Evolutionary conservation across 2,329 filamentous ascomycete genomes (phyloP), one percentile per base, ranked within the genome.

Genomic region (Stachybotrys chlorohalonatus): DNA sequence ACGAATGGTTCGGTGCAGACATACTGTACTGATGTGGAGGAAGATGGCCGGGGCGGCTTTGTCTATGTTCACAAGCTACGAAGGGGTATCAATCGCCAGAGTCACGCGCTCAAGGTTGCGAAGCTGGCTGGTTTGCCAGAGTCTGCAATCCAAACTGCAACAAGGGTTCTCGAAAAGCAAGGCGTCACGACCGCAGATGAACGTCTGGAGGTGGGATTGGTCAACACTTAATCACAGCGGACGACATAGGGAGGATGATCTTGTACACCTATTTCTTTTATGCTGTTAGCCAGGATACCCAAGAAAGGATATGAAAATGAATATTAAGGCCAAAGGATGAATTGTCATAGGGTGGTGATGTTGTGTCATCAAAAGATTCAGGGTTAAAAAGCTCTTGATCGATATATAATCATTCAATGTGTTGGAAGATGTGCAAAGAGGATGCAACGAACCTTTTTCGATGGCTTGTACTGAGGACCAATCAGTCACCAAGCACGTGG

Each of bases 71-170:
- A 99, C 73, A 87, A 81, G 60, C 71, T 99, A 70, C 82, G 83
- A 54, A 84, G 79, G 67, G 94, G 94, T 0, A 83, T 96, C 55
- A 99, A 97, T 70, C 81, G 85, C 52, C 78, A 87, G 60, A 95
- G 90, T 58, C 94, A 99, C 73, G 94, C 95, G 16, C 75, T 99
- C 56, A 97, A 96, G 66, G 94, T 99, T n/a, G 94, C 94, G 2
- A 80, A 81, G 58, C 73, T 97, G 61, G 95, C 94, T 6, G 92
- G 90, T 1, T 64, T 96, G 62, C 92, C 92, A 0, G 82, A 85
- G 56, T 75, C 78, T 49, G 89, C 87, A 4, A 83, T 96, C 54
- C 72, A 75, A 24, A 75, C 90, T 58, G 92, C 93, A 6, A 75
- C 70, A 52, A 68, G 75, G 45, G 78, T 89, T 8, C 72, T 91